Base-by-base conservation (phyloP, 345 rosid genomes). In the Populus tremula region DNA sequence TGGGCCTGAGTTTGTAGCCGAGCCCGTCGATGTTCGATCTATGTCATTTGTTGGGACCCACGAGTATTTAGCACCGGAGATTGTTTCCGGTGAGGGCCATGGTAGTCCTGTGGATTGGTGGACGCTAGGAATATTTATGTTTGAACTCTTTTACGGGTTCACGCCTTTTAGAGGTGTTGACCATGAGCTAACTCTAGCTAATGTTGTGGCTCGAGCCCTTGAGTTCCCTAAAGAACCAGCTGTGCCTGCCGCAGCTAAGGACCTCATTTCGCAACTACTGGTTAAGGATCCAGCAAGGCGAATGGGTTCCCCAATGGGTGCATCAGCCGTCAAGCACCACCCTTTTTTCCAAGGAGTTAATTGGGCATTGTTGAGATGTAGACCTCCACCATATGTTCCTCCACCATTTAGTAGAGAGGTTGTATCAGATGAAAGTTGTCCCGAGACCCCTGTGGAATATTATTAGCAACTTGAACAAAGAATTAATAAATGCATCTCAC, bases 1-100 rank as follows among this genome's bases (percentile, higher is more conserved):
- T 6, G 89, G 93, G 47, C 96, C 93, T 2, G 97, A 93, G 80
- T 87, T 95, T 17, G 94, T 95, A 21, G 94, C 94, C 0, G 96
- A 90, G 80, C 99, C 98, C 3, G 62, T 95, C 0, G 99, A 95
- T 33, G 92, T 91, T 53, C 86, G 97, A 75, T 95, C 98, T 21
- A 95, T 92, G 97, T 95, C 99, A 1, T 95, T 91, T 8, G 96
- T 95, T 5, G 97, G 99, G 82, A 95, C 99, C 50, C 97, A 93
- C 47, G 97, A 95, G 89, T 95, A 93, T 83, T 79, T 95, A 61
- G 93, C 99, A 9, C 97, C 97, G 2, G 98, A 95, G 80, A 93
- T 95, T 16, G 91, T 93, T 49, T 95, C 97, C 59, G 96, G 96
- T 1, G 96, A 95, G 85, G 99, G 98, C 1, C 99, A 95, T 9